Evolutionary conservation across 176 grass and related monocot genomes (phyloP), one percentile per base, ranked within the genome.

Genomic region (Leersia perrieri): DNA sequence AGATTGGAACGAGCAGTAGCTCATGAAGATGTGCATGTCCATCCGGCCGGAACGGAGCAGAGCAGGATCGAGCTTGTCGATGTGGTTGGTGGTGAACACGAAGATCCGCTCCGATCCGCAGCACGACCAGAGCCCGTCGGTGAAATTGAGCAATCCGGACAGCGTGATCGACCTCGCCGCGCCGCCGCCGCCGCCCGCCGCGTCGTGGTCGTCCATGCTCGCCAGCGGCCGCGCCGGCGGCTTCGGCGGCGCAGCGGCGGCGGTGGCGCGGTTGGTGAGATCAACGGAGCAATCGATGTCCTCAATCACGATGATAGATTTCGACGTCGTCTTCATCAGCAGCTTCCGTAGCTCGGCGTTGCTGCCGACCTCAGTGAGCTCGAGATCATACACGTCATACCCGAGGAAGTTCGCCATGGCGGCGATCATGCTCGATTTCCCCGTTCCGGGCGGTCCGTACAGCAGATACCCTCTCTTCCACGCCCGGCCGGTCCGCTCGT

Each of bases 1-100:
- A 51, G 91, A 87, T 66, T 75, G 82, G 66, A 92, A 94, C 0
- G 91, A 82, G 82, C 94, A 97, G 80, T 85, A 92, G 84, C 87
- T 86, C 94, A 97, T 94, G 81, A 90, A 87, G 61, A 94, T 73
- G 85, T 97, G 94, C 94, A 92, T 94, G 85, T 97, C 91, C 94
- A 97, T 97, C 18, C 94, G 85, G 8, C 94, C 94, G 1, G 94
- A 91, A 4, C 94, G 89, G 73, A 94, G 84, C 89, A 97, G 84
- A 74, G 94, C 94, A 51, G 84, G 84, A 89, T 94, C 94, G 35
- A 97, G 91, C 82, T 94, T 97, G 72, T 97, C 89, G 72, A 97
- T 25, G 89, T 94, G 91, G 82, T 97, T 97, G 9, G 91, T 97
- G 22, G 94, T 97, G 89, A 97, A 97, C 3, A 97, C 87, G 63